These are phyloP conservation scores for Isabelozyma pseudorhagii DNA, from an alignment of 805 yeast genomes.

Conservation along the genomic window DNA sequence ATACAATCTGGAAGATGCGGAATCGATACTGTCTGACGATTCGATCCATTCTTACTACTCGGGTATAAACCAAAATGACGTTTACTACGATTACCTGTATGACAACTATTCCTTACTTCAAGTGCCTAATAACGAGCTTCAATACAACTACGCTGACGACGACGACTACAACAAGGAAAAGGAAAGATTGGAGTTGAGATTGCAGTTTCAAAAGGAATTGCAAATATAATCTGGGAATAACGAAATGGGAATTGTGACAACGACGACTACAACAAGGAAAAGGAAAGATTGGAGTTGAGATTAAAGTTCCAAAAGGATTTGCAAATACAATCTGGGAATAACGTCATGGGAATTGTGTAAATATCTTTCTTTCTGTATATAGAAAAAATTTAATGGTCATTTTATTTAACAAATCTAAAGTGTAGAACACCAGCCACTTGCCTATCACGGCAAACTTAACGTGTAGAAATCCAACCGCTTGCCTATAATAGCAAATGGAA, in stretches of 20 bases:
- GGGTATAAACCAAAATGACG: conserved; percentile 9
- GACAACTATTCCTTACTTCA: background rate
- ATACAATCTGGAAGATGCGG: conserved; percentile 12
- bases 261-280: conserved; percentile 17
- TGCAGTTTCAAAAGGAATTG: conserved; percentile 35
- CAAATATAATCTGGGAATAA: conserved; percentile 8
- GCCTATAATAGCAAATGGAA: too few species aligned
- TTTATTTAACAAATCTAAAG: too few species aligned
- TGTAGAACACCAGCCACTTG: too few species aligned
- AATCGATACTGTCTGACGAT: conserved; percentile 13
- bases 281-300: conserved; percentile 36
- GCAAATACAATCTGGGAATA: conserved; percentile 8
- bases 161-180: conserved; percentile 19
- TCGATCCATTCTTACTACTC: conserved; percentile 16
- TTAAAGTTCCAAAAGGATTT: conserved; percentile 35
- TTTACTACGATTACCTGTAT: background rate
- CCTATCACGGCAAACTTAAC: too few species aligned
- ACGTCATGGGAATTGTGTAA: too few species aligned
- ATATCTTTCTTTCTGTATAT: too few species aligned
- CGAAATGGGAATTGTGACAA: background rate
- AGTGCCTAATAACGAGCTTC: conserved; percentile 7
- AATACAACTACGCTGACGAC: conserved; percentile 4
- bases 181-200: conserved; percentile 36
- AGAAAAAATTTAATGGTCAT: too few species aligned
- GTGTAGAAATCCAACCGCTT: too few species aligned